A percentile compares a stretch with the other conserved stretches of the same genome.
These are phyloP conservation scores for Haplosporangium gracile DNA, from an alignment of 192 early-diverging fungal genomes.

Conservation along the genomic window DNA sequence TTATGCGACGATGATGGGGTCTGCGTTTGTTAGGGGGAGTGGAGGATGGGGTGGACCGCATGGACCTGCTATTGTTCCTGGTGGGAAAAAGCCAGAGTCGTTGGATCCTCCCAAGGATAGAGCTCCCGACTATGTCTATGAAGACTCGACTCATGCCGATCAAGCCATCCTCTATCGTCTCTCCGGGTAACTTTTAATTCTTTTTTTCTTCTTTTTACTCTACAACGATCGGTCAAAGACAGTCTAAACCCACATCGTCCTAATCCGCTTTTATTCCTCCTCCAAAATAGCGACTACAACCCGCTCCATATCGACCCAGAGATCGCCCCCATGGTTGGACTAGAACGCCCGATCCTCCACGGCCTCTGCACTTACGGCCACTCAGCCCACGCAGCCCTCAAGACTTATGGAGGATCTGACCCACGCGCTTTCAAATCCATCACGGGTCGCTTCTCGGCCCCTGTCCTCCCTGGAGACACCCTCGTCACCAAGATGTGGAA, in stretches of 20 bases:
- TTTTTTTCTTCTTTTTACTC: not conserved
- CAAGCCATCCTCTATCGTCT: conserved; percentile 80
- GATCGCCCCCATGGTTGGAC: conserved; percentile 73
- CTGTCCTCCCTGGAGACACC: conserved; percentile 81
- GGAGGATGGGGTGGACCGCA: conserved; percentile 79
- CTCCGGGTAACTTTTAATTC: conserved; percentile 61
- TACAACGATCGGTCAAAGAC: not conserved
- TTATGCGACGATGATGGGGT: conserved; percentile 58
- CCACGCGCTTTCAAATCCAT: conserved; percentile 69
- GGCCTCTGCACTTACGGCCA: conserved; percentile 72
- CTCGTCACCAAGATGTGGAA: conserved; percentile 78
- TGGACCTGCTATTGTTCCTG: conserved; percentile 51
- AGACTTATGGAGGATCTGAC: conserved; percentile 65
- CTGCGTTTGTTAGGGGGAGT: conserved; percentile 73
- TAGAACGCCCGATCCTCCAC: conserved; percentile 78
- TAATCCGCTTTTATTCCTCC: not conserved
- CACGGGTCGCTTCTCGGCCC: conserved; percentile 70
- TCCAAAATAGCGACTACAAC: conserved; percentile 72
- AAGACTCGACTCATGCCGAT: conserved; percentile 47
- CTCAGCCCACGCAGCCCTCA: conserved; percentile 68
- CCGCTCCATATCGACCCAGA: conserved; percentile 77
- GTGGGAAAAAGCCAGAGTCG: conserved; percentile 41
- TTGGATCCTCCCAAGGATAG: conserved; percentile 62
- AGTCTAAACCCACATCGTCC: not conserved
- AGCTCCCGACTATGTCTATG: conserved; percentile 64